phyloP scores from a whole-genome alignment of 2,329 filamentous ascomycete species.

The Hortaea sp. region DNA sequence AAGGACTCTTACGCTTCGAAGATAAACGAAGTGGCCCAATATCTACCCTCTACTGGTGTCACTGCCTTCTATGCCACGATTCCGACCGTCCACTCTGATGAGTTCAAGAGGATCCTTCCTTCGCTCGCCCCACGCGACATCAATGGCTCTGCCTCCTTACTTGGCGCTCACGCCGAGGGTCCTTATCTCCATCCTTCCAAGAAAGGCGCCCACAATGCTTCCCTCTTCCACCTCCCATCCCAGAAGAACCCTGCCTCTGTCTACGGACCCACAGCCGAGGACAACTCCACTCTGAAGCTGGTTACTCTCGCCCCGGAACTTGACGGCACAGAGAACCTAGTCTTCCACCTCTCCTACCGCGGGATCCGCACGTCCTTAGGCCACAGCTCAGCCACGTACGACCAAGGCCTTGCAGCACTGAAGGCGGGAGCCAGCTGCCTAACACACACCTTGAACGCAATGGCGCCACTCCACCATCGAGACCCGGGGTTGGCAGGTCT shows the following conservation, averaged over 20 bases:
- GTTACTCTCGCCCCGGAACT: constrained; percentile 46
- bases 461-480: constrained; percentile 41
- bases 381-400: constrained; percentile 41
- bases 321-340: constrained; percentile 30
- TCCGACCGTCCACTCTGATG: constrained; percentile 38
- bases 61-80: constrained; percentile 46
- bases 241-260: constrained; percentile 26
- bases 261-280: constrained; percentile 36
- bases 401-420: constrained; percentile 36
- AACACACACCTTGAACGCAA: constrained; percentile 48
- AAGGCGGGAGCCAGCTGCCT: constrained; percentile 40
- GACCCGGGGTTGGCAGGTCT: constrained; percentile 42
- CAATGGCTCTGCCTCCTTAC: constrained; percentile 36
- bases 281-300: constrained; percentile 34
- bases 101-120: constrained; percentile 41
- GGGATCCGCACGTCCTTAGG: constrained; percentile 40
- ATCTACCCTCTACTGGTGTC: constrained; percentile 42
- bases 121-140: constrained; percentile 35
- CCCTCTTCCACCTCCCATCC: constrained; percentile 32
- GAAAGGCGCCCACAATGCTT: constrained; percentile 43
- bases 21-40: constrained; percentile 37
- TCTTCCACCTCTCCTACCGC: constrained; percentile 31
- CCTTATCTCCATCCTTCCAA: constrained; percentile 45
- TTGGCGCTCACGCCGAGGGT: constrained; percentile 48
- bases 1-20: constrained; percentile 32